Evolutionary conservation across 805 yeast genomes (phyloP), one percentile per base, ranked within the genome.

Genomic region (Wickerhamomyces strasburgensis): DNA sequence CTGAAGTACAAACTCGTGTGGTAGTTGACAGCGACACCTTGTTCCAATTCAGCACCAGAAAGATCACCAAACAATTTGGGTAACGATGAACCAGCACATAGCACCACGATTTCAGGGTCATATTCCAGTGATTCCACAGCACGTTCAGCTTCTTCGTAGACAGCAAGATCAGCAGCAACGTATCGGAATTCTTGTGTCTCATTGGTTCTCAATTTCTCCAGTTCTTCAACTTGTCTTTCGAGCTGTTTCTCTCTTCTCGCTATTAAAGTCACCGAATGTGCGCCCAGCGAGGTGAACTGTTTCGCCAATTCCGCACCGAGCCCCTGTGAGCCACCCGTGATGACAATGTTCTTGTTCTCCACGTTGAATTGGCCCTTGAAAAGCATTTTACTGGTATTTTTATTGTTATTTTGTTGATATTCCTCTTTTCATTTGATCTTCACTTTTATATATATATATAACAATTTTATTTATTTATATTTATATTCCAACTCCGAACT

Each of bases 311-410:
- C 84, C 3, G 78, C 78, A 0, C 98, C 98, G 1, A 90, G 65
- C 0, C 98, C 98, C 54, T 90, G 98, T 0, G 96, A 87, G 0
- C 87, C 98, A 4, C 98, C 98, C 0, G 95, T 75, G n/a, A 90
- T 70, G 14, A 90, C 70, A 3, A 82, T 88, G 1, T 73, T 56
- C 34, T 69, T 64, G 9, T 73, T 64, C 3, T 40, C 42, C 14
- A 58, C 42, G 11, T 47, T 33, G 31, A 53, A 53, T 23, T 50
- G 44, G 3, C 51, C 51, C 1, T 38, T 10, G 18, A 43, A 40
- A 16, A 43, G 18, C 35, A 31, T 39, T 28, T 13, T 33, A 10
- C 19, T 24, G 16, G 18, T 30, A 30, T 5, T 27, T 14, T 16
- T 14, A 9, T 14, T 27, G 14, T 9, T 23, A 9, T 8, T 23